Conservation (phyloP, 768 basidiomycete genomes). For the Suillus sp. region DNA sequence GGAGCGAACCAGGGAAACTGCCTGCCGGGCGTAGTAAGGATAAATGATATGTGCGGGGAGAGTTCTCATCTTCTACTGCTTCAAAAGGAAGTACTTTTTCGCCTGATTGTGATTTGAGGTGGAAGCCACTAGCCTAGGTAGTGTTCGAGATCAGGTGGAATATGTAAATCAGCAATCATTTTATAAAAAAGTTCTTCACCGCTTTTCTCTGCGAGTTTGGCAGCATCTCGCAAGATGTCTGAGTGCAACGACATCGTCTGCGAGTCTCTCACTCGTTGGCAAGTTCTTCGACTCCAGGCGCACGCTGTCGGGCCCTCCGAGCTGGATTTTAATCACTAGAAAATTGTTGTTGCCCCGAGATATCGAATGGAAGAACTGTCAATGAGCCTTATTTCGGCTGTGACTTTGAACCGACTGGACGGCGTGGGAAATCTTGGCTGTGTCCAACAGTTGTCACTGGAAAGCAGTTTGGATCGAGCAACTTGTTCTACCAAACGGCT, state of each 20-base stretch:
- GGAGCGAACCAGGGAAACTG: slow-evolving; percentile 27
- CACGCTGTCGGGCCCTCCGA: slow-evolving; percentile 20
- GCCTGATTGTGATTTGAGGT: slow-evolving; percentile 30
- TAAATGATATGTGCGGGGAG: slow-evolving; percentile 30
- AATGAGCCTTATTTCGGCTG: background rate
- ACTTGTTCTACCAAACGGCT: background rate
- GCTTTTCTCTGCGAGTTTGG: background rate
- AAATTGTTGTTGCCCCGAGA: slow-evolving; percentile 30
- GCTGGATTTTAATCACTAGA: slow-evolving; percentile 27
- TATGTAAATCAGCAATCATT: background rate
- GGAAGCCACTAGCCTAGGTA: slow-evolving; percentile 18
- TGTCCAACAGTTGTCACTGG: background rate
- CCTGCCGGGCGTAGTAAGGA: slow-evolving; percentile 38
- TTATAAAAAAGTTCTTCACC: background rate
- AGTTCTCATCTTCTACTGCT: slow-evolving; percentile 35
- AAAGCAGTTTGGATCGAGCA: slow-evolving; percentile 1
- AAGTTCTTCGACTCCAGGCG: slow-evolving; percentile 23
- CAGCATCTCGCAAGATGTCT: slow-evolving; percentile 4
- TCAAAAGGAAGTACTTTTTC: slow-evolving; percentile 35
- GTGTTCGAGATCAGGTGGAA: slow-evolving; percentile 18
- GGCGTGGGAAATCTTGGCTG: slow-evolving; percentile 5
- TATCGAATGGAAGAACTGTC: slow-evolving; percentile 23
- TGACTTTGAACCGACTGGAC: background rate
- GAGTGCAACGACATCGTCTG: slow-evolving; percentile 31
- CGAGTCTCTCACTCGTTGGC: slow-evolving; percentile 31